Percentiles rank a stretch among this genome's conserved stretches.
These are phyloP conservation scores for Sechiopsis laciniata DNA, from an alignment of 306 rosid genomes.

Conservation along the genomic window DNA sequence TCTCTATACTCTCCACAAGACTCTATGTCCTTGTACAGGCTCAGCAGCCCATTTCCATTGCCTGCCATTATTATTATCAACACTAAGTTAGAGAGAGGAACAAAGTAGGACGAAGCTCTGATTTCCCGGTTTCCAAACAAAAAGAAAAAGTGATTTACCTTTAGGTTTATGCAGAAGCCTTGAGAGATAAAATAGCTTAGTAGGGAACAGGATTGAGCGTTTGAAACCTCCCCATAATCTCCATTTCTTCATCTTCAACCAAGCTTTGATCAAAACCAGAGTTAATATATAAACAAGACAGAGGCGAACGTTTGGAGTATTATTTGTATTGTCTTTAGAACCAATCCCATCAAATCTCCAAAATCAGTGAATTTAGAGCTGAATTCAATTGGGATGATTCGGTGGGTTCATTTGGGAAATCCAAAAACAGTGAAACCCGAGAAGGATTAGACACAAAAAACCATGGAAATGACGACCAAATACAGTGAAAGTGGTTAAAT, in stretches of 20 bases:
- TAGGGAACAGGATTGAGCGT: conserved; percentile 30
- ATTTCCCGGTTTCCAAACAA: too few species aligned
- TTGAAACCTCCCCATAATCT: conserved; percentile 47
- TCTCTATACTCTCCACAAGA: conserved; percentile 73
- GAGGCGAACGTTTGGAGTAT: conserved; percentile 14
- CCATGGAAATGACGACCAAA: neutral
- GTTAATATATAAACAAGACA: neutral
- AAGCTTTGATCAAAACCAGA: neutral
- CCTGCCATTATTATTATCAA: conserved; percentile 32
- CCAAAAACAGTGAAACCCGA: neutral
- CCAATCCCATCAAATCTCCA: conserved; percentile 2
- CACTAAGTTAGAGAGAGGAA: neutral
- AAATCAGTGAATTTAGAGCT: conserved; percentile 12
- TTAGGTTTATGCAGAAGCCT: conserved; percentile 33
- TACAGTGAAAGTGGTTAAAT: too few species aligned
- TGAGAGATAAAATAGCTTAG: conserved; percentile 29
- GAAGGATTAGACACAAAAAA: conserved; percentile 18
- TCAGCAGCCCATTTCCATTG: too few species aligned
- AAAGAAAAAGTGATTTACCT: conserved; percentile 33
- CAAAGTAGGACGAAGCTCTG: too few species aligned
- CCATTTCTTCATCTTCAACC: conserved; percentile 45
- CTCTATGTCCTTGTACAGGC: conserved; percentile 42
- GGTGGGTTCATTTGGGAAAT: neutral
- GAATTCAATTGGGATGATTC: conserved; percentile 19
- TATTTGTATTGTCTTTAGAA: conserved; percentile 17